Evolutionary conservation across 768 basidiomycete genomes (phyloP), one percentile per base, ranked within the genome.

Genomic region (Russula lepida): DNA sequence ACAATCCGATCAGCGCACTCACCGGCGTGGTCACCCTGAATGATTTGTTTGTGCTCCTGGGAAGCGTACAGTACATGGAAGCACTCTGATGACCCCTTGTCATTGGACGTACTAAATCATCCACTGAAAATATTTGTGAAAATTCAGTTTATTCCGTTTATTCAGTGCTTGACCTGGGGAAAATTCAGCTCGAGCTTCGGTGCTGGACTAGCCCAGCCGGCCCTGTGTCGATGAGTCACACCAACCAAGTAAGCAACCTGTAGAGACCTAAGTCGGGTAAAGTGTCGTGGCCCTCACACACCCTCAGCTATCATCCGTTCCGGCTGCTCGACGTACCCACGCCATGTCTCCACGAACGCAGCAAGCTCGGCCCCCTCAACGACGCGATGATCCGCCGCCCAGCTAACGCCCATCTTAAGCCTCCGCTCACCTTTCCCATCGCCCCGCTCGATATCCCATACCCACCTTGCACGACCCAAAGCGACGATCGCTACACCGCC

Each of bases 331-430:
- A 92, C 87, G 77, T 84, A 90, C 17, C 73, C 76, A 62, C 91
- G 81, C 92, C 92, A 95, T 46, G 78, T 76, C 75, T 93, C 90
- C 62, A 92, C 87, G 70, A 95, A 92, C 64, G 88, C 90, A 56
- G 88, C 90, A 63, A 95, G 70, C 74, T 95, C 92, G 1, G 91
- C 92, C 4, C 92, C 92, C 70, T 95, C 92, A 11, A 93, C 84
- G 7, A 95, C 84, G 17, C 92, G 75, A 72, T 95, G 92, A 66
- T 95, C 92, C 51, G 87, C 92, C 63, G 83, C 84, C 89, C 92
- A 94, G 64, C 86, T 89, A 5, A 92, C 75, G 11, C 81, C 81
- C 41, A 86, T 70, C 73, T 80, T 80, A 41, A 87, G 70, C 66
- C 84, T 75, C 63, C 82, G 73, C 65, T 80, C 78, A 1, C 83